A percentile compares a stretch with the other conserved stretches of the same genome.
Conservation (phyloP, 768 basidiomycete genomes). For the Favolaschia claudopus region DNA sequence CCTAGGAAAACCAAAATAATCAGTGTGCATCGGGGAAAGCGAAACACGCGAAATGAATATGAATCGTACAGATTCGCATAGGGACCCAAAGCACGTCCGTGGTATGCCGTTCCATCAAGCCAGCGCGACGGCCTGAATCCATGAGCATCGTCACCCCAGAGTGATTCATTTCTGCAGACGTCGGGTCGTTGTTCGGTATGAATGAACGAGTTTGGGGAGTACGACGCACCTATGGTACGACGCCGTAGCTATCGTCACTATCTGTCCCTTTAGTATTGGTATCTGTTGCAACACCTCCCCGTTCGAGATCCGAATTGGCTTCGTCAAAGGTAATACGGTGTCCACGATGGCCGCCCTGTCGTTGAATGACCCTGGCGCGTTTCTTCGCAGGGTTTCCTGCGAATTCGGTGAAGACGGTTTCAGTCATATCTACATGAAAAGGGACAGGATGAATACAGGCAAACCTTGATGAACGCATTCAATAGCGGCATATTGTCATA, state of each 20-base stretch:
- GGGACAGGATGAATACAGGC: too few relatives aligned
- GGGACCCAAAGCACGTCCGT: slow-evolving; percentile 17
- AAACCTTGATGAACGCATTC: slow-evolving; percentile 29
- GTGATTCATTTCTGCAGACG: too few relatives aligned
- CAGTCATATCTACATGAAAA: too few relatives aligned
- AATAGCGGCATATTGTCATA: slow-evolving; percentile 22
- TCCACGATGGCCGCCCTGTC: slow-evolving; percentile 35
- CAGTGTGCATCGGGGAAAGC: too few relatives aligned
- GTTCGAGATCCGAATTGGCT: slow-evolving; percentile 36
- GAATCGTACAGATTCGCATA: slow-evolving; percentile 22
- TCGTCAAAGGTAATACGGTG: slow-evolving; percentile 43
- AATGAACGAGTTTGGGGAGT: too few relatives aligned
- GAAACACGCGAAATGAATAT: too few relatives aligned
- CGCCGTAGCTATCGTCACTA: slow-evolving; percentile 41
- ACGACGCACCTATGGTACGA: slow-evolving; percentile 46
- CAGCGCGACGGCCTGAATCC: slow-evolving; percentile 55
- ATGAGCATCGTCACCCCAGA: slow-evolving; percentile 53
- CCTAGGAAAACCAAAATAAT: too few relatives aligned
- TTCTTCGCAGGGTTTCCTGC: slow-evolving; percentile 8
- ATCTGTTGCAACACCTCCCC: slow-evolving; percentile 30
- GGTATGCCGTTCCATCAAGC: slow-evolving; percentile 37
- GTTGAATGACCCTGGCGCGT: slow-evolving; percentile 15
- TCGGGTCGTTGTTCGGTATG: too few relatives aligned
- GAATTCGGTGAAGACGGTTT: too few relatives aligned
- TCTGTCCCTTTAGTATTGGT: slow-evolving; percentile 41